These are phyloP conservation scores for Petunia hybrid DNA, from an alignment of 305 asterid genomes.

Conservation along the genomic window DNA sequence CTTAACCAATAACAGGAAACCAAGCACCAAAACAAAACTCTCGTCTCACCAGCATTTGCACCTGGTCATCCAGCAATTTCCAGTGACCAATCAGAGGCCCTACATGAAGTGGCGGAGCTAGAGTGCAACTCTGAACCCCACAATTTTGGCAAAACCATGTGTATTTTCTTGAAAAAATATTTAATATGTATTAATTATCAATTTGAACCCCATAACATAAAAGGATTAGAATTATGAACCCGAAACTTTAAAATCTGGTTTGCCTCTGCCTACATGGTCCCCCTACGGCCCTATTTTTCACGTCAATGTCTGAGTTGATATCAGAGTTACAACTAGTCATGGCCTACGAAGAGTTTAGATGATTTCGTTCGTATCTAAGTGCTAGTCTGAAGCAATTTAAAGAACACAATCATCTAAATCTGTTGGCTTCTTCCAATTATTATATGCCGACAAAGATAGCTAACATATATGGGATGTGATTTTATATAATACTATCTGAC, in stretches of 20 bases:
- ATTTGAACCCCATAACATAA: no score
- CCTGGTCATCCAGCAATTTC: not conserved
- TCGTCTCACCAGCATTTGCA: not conserved
- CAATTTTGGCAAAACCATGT: no score
- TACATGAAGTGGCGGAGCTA: no score
- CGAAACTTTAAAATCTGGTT: not conserved
- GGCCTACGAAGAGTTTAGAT: no score
- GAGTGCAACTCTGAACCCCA: no score
- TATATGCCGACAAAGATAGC: slow-evolving; percentile 16
- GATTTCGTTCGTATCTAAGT: no score
- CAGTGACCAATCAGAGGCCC: no score
- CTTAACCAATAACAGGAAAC: not conserved
- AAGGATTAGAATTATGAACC: no score
- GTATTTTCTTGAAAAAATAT: no score
- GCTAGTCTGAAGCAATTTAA: not conserved
- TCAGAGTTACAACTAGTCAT: not conserved
- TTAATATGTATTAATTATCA: no score
- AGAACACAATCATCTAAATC: not conserved
- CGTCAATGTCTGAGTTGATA: not conserved
- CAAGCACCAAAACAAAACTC: not conserved
- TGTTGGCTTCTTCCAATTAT: not conserved
- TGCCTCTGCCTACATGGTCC: no score
- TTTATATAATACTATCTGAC: not conserved
- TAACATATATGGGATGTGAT: not conserved
- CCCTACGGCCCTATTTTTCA: not conserved